Conservation (phyloP, 164 flowering plant species). For the Sedum album region DNA sequence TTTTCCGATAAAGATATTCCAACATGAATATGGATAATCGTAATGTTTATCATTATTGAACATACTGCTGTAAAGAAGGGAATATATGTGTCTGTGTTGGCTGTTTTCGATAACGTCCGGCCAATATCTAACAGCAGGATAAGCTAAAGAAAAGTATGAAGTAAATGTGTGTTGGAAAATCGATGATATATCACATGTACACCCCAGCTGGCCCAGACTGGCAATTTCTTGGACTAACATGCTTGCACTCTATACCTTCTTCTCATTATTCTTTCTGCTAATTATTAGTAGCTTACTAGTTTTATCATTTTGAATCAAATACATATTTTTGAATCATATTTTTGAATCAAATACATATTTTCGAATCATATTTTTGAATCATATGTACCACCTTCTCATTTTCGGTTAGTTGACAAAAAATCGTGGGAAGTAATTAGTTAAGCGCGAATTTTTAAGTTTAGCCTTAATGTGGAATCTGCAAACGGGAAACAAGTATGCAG, state of each 20-base stretch:
- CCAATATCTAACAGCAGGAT: background rate
- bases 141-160: background rate
- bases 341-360: no score
- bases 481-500: background rate
- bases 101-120: background rate
- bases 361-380: no score
- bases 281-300: background rate
- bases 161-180: constrained; percentile 4
- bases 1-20: background rate
- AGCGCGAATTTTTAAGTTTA: no score
- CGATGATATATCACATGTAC: background rate
- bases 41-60: background rate
- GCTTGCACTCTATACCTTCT: constrained; percentile 2
- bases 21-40: background rate
- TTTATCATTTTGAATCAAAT: no score
- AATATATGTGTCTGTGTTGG: constrained; percentile 1
- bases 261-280: background rate
- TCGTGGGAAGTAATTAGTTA: background rate
- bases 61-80: background rate
- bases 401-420: background rate
- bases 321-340: background rate
- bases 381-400: no score
- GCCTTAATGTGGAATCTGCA: background rate
- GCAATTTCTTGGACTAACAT: background rate
- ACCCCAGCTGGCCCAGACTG: background rate